Percentiles rank a stretch among this genome's conserved stretches.
Evolutionary conservation across 2,329 filamentous ascomycete species (phyloP).

Genomic region (Ascochyta koolunga): DNA sequence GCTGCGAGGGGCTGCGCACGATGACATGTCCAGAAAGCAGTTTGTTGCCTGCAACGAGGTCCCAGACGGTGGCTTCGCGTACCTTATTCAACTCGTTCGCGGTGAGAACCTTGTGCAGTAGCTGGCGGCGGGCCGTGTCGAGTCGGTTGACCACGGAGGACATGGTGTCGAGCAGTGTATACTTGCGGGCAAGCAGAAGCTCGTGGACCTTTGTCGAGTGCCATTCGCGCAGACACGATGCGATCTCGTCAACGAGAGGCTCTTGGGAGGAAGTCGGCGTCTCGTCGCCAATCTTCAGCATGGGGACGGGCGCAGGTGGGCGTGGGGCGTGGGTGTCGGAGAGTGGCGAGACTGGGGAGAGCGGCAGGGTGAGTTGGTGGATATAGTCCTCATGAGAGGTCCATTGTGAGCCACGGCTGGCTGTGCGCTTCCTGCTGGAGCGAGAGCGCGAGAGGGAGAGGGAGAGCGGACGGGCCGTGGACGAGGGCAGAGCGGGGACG

Average conservation of each 20-base stretch:
- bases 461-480: conserved; percentile 30
- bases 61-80: conserved; percentile 92
- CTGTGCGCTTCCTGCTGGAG: conserved; percentile 42
- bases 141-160: conserved; percentile 80
- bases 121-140: conserved; percentile 83
- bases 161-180: conserved; percentile 79
- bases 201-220: conserved; percentile 97
- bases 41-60: conserved; percentile 92
- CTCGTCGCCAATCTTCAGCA: conserved; percentile 97
- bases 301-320: conserved; percentile 90
- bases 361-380: conserved; percentile 46
- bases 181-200: conserved; percentile 81
- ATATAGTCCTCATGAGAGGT: conserved; percentile 49
- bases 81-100: conserved; percentile 79
- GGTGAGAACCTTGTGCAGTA: conserved; percentile 93
- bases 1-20: conserved; percentile 83
- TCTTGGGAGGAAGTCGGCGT: conserved; percentile 88
- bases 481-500: conserved; percentile 31
- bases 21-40: conserved; percentile 92
- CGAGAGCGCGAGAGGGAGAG: conserved; percentile 25
- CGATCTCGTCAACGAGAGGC: conserved; percentile 95
- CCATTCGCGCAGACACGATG: conserved; percentile 96
- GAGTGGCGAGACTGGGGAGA: conserved; percentile 49
- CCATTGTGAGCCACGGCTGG: conserved; percentile 47
- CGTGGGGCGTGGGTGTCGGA: conserved; percentile 71